Evolutionary conservation across 805 yeast species (phyloP), one percentile per base, ranked within the genome.

Genomic region (Metschnikowia proteae): DNA sequence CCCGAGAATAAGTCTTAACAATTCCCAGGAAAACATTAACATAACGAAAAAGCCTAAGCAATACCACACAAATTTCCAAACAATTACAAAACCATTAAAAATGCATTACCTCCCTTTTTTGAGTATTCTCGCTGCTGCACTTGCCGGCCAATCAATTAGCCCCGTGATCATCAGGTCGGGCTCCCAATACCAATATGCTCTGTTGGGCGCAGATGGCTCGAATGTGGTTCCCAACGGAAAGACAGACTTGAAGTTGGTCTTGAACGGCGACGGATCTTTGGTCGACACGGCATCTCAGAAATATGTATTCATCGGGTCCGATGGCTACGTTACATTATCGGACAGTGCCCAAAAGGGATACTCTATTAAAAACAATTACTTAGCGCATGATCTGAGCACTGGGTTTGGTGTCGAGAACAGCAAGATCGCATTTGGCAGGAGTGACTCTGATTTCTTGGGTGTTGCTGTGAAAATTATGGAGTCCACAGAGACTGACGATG

Each of bases 91-190:
- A 36, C n/a, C 7, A 36, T 7, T 17, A 36, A 36, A 25, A 37
- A 35, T 50, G 54, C 45, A 53, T 38, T 36, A 36, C 28, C 35
- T 62, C 29, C 56, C 63, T 6, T 46, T 58, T 35, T 48, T 60
- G 41, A 47, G 63, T 32, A 33, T 63, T 25, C 53, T 57, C 46
- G 55, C 66, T 48, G 47, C 61, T 34, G 67, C 65, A 29, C 46
- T 58, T 27, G 64, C 68, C 17, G 63, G 60, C 8, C 54, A 52
- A 44, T 45, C 56, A 17, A 55, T 64, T 47, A 41, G 50, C 26
- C 52, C 60, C 13, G 44, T 61, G 29, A 49, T 59, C 31, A 60
- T 64, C 32, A 57, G 59, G 38, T 64, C 68, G 6, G 69, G 66
- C 8, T 55, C 66, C 7, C 46, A 38, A 6, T 60, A 55, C 57